Evolutionary conservation across 129 eudicot genomes (phyloP).

Genomic region (Artemisia argyi): DNA sequence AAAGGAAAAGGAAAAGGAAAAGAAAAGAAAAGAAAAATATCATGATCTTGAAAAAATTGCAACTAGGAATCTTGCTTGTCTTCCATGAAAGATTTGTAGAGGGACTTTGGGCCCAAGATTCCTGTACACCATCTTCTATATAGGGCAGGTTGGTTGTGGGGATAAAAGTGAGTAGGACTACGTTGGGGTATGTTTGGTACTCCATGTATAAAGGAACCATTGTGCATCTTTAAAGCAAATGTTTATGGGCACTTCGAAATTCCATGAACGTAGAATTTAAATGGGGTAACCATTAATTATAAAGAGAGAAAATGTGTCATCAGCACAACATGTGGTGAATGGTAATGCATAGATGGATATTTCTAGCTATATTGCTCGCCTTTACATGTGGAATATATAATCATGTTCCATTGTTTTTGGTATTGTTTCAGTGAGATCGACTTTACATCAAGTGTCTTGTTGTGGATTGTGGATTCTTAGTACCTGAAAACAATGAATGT

Average conservation of each 20-base stretch:
- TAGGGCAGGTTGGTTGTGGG: slow-evolving; percentile 16
- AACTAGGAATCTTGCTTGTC: slow-evolving; percentile 30
- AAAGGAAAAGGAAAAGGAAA: no score
- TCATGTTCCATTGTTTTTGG: neutral
- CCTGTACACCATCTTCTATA: slow-evolving; percentile 23
- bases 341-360: slow-evolving; percentile 14
- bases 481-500: neutral
- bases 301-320: slow-evolving; percentile 7
- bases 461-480: neutral
- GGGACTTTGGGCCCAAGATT: slow-evolving; percentile 32
- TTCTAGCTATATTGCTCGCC: slow-evolving; percentile 7
- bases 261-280: slow-evolving; percentile 21
- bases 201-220: slow-evolving; percentile 4
- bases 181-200: slow-evolving; percentile 20
- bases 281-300: slow-evolving; percentile 20
- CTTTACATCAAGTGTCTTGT: neutral
- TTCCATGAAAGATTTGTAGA: slow-evolving; percentile 19
- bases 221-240: slow-evolving; percentile 19
- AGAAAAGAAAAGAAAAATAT: neutral
- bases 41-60: slow-evolving; percentile 28
- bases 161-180: slow-evolving; percentile 5
- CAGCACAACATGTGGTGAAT: slow-evolving; percentile 13
- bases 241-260: slow-evolving; percentile 14
- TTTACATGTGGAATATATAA: slow-evolving; percentile 13
- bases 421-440: neutral